Evolutionary conservation across 805 yeast species (phyloP).

Genomic region (Ogataea polymorpha): DNA sequence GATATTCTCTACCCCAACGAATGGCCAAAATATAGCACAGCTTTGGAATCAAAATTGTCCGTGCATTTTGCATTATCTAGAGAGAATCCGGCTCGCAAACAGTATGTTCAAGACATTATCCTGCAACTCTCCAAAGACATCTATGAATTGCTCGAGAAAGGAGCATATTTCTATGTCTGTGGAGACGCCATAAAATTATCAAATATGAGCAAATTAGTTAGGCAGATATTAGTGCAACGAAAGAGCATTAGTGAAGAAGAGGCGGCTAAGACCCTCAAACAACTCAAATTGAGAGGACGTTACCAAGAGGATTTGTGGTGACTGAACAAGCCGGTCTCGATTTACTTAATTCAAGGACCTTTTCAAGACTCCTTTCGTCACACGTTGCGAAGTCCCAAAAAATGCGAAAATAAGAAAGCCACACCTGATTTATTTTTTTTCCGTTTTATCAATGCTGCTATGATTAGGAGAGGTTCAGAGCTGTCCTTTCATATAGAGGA

Average conservation of each 20-base stretch:
- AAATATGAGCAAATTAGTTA: conserved; percentile 68
- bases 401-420: conserved; percentile 3
- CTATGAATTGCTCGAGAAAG: conserved; percentile 45
- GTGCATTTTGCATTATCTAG: conserved; percentile 80
- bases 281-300: conserved; percentile 72
- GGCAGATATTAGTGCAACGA: conserved; percentile 49
- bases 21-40: conserved; percentile 64
- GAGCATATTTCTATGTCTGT: conserved; percentile 87
- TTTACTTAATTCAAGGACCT: no score
- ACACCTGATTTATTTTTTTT: conserved; percentile 3
- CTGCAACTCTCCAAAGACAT: conserved; percentile 43
- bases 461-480: conserved; percentile 29
- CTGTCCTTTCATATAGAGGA: conserved; percentile 25
- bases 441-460: background rate
- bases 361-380: background rate
- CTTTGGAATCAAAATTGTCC: conserved; percentile 53
- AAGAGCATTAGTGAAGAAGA: conserved; percentile 39
- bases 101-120: background rate
- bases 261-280: conserved; percentile 68
- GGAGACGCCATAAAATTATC: conserved; percentile 94
- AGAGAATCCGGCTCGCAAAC: conserved; percentile 36
- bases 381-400: background rate
- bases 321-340: conserved; percentile 5
- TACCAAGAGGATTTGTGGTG: conserved; percentile 98
- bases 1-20: conserved; percentile 81